Evolutionary conservation across 805 yeast species (phyloP).

Genomic region (Barnettozyma sp.): DNA sequence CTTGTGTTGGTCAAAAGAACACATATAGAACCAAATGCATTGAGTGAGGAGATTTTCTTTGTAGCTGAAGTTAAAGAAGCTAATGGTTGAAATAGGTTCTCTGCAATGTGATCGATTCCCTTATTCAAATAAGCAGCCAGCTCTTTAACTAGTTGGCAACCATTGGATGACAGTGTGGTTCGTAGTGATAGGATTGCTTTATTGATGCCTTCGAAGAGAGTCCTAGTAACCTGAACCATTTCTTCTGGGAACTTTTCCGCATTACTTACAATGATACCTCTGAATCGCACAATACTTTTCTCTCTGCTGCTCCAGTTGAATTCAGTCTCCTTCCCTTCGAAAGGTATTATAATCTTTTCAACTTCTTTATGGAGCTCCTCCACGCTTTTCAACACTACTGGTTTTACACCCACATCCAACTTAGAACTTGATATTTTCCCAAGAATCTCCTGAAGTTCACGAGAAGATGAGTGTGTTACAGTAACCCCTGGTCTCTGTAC

Average conservation of each 20-base stretch:
- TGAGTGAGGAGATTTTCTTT: conserved; percentile 30
- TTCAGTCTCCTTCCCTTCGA: conserved; percentile 79
- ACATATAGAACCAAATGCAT: conserved; percentile 34
- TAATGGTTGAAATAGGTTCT: conserved; percentile 28
- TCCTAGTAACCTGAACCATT: conserved; percentile 29
- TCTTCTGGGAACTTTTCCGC: conserved; percentile 34
- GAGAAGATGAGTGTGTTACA: conserved; percentile 5
- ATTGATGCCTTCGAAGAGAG: conserved; percentile 49
- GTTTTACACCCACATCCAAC: conserved; percentile 15
- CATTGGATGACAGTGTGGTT: conserved; percentile 72
- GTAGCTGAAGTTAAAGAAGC: conserved; percentile 32
- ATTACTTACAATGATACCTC: conserved; percentile 59
- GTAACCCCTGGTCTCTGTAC: conserved; percentile 2
- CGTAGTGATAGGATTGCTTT: conserved; percentile 69
- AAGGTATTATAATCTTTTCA: conserved; percentile 30
- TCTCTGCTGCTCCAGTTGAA: conserved; percentile 80
- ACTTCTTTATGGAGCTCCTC: conserved; percentile 24
- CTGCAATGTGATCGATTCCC: conserved; percentile 28
- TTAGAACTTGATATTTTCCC: conserved; percentile 17
- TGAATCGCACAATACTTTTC: conserved; percentile 44
- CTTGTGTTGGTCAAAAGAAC: conserved; percentile 51
- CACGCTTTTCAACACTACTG: conserved; percentile 10
- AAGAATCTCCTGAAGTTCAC: conserved; percentile 14
- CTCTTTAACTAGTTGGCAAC: conserved; percentile 75
- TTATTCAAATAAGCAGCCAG: conserved; percentile 26